These are phyloP conservation scores for Fusarium robinianum DNA, from an alignment of 2,329 filamentous ascomycete species.

Conservation along the genomic window DNA sequence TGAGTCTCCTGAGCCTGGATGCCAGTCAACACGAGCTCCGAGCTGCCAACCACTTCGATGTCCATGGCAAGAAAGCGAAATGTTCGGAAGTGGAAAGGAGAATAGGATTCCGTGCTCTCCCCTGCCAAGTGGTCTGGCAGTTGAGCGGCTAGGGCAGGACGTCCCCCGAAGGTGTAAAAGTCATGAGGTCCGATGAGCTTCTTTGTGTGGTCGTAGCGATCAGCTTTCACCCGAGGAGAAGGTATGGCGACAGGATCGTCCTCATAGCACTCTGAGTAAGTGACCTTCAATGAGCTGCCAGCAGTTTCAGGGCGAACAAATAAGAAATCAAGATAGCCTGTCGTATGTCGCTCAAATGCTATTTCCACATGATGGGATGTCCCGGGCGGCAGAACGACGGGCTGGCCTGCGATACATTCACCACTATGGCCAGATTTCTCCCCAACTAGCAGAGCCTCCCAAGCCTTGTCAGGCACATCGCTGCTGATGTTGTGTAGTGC, in stretches of 20 bases:
- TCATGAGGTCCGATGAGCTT: background rate
- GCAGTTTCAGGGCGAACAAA: background rate
- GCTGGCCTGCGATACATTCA: background rate
- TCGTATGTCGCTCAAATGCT: background rate
- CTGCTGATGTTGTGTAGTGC: constrained; percentile 2
- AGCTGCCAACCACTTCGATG: background rate
- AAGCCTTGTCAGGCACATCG: background rate
- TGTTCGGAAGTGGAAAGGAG: constrained; percentile 10
- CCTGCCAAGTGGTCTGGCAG: background rate
- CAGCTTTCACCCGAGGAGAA: background rate
- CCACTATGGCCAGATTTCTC: no score
- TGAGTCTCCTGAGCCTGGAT: background rate
- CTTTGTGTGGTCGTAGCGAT: background rate
- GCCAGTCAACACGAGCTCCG: background rate
- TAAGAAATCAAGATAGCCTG: background rate
- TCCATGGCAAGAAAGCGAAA: constrained; percentile 3
- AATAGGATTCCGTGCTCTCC: background rate
- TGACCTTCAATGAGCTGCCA: background rate
- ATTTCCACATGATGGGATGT: constrained; percentile 2
- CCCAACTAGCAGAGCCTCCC: background rate
- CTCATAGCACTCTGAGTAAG: constrained; percentile 10
- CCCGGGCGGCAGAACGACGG: background rate
- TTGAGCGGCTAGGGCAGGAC: no score
- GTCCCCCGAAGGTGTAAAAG: constrained; percentile 1
- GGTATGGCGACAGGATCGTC: background rate